Base-by-base conservation (phyloP, 1,284 basidiomycete species). In the Volvariella volvacea region DNA sequence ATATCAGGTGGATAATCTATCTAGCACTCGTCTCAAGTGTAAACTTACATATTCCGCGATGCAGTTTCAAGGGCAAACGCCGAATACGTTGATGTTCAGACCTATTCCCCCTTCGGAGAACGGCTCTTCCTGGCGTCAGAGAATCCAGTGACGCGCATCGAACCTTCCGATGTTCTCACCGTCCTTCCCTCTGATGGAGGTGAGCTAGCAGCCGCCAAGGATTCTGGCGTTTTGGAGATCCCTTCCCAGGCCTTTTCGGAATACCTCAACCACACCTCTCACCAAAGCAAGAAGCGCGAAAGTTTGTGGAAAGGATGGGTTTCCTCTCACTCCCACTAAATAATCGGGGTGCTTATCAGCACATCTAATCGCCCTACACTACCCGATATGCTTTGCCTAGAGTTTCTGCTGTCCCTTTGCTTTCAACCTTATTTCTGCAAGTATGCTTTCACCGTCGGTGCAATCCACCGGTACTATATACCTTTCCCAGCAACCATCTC, bases 161-260 rank as follows among this genome's bases (percentile, higher is more conserved):
- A 70, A 8, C 59, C 71, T 2, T 63, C 66, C 19, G 77, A 80
- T 58, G 60, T 84, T 51, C 72, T 84, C 44, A 65, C 67, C 49
- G 61, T 81, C 47, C 75, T 84, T 47, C 72, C 78, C 3, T 56
- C 63, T 9, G 4, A 2, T n/a, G 4, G 20, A 9, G 58, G 56
- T 40, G 68, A 70, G 41, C 49, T 54, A 46, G 49, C 63, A 32
- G 63, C 56, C 41, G 58, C 61, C 3, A 59, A 64, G 6, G 64
- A 63, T 8, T 64, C 63, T 8, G 82, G 76, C 51, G 74, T 80
- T 67, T 72, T 84, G 48, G 78, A 83, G 52, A 66, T 84, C 17
- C 72, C 80, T 20, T 65, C 66, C 30, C 60, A 71, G 44, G 75
- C 76, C 4, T 80, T 74, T 54, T 65, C 62, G 25, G 70, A 81